These are phyloP conservation scores for Dissophora globulifera DNA, from an alignment of 192 early-diverging fungal species.

Conservation along the genomic window DNA sequence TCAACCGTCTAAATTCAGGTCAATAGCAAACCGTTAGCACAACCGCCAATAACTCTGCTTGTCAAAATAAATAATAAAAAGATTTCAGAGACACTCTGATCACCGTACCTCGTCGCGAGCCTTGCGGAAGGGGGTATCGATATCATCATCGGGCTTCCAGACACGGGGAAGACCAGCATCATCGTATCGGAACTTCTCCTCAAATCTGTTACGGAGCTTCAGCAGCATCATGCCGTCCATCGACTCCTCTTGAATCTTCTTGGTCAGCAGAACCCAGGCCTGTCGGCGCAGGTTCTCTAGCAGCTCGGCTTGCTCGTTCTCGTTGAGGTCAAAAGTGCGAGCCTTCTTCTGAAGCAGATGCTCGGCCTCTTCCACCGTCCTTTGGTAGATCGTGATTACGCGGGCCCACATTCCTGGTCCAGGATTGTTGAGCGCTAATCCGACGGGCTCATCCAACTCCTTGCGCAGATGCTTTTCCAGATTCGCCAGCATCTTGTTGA, in stretches of 20 bases:
- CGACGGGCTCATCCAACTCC: constrained; percentile 75
- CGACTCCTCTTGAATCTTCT: constrained; percentile 82
- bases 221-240: constrained; percentile 85
- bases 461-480: constrained; percentile 69
- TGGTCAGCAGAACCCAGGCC: constrained; percentile 80
- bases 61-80: neutral
- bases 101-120: constrained; percentile 76
- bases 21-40: too few relatives aligned
- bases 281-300: constrained; percentile 67
- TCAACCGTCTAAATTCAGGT: constrained; percentile 60
- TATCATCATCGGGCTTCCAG: constrained; percentile 96
- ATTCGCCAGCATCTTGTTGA: constrained; percentile 70
- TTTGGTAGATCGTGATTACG: constrained; percentile 70
- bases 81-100: too few relatives aligned
- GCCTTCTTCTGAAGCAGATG: constrained; percentile 61
- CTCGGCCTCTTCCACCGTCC: constrained; percentile 65
- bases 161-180: constrained; percentile 91
- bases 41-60: too few relatives aligned
- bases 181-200: constrained; percentile 95
- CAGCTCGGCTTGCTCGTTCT: constrained; percentile 61
- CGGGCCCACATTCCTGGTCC: constrained; percentile 75
- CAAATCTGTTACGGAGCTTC: constrained; percentile 83
- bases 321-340: constrained; percentile 64
- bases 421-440: constrained; percentile 76
- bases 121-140: constrained; percentile 84